A percentile compares a stretch with the other conserved stretches of the same genome.
These are phyloP conservation scores for Melastoma candidum DNA, from an alignment of 441 rosid species.

Conservation along the genomic window DNA sequence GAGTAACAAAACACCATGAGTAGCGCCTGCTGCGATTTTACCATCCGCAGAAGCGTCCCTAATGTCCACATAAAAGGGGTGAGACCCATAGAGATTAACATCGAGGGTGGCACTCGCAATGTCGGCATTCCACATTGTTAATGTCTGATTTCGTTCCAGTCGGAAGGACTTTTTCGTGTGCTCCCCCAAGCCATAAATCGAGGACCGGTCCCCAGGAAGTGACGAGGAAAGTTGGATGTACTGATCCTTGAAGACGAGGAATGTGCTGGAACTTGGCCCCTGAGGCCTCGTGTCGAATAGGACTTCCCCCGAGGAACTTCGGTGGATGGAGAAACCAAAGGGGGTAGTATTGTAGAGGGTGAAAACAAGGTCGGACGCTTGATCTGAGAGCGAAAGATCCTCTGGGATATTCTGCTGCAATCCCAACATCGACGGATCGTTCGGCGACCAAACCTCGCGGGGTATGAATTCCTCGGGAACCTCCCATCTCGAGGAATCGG, in stretches of 20 bases:
- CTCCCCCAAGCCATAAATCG: conserved; percentile 66
- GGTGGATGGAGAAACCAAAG: conserved; percentile 52
- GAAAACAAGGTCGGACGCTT: conserved; percentile 46
- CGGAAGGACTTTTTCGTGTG: conserved; percentile 56
- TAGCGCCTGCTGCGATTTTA: conserved; percentile 24
- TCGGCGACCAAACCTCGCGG: conserved; percentile 9
- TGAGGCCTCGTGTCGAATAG: conserved; percentile 45
- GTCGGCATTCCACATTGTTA: conserved; percentile 66
- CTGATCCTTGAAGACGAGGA: conserved; percentile 63
- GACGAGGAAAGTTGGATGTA: conserved; percentile 57
- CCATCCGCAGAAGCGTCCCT: conserved; percentile 24
- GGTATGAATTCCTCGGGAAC: conserved; percentile 32
- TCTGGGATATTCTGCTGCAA: conserved; percentile 1
- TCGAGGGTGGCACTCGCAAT: conserved; percentile 24
- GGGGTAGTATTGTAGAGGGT: conserved; percentile 47
- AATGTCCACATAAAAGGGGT: conserved; percentile 64
- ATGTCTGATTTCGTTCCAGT: conserved; percentile 22
- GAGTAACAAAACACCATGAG: conserved; percentile 53
- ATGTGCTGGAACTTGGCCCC: conserved; percentile 20
- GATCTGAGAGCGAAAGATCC: conserved; percentile 16
- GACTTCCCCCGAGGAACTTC: conserved; percentile 49
- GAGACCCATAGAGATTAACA: conserved; percentile 65
- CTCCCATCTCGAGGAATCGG: conserved; percentile 29
- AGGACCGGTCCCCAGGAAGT: conserved; percentile 38
- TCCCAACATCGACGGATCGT: conserved; percentile 1